These are phyloP conservation scores for Grosmannia penicillata DNA, from an alignment of 2,329 filamentous ascomycete species.

Conservation along the genomic window DNA sequence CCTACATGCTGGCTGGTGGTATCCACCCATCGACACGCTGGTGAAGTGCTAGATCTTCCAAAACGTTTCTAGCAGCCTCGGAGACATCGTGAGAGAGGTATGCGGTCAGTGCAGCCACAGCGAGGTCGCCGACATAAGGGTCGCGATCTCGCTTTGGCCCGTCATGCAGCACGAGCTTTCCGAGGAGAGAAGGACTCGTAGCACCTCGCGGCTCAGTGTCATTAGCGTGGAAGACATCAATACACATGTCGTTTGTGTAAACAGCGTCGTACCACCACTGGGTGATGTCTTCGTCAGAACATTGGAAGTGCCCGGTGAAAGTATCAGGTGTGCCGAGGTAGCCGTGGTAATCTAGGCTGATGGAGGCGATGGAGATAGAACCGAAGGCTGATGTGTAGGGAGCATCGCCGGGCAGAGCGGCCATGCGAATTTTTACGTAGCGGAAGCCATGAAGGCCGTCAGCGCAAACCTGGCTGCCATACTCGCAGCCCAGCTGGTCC, in stretches of 20 bases:
- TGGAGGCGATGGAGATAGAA: constrained; percentile 24
- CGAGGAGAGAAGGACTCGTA: constrained; percentile 24
- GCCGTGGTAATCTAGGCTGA: constrained; percentile 27
- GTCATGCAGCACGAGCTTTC: constrained; percentile 31
- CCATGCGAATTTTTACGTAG: constrained; percentile 32
- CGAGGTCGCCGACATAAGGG: constrained; percentile 37
- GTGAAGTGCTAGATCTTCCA: constrained; percentile 32
- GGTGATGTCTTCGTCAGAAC: constrained; percentile 31
- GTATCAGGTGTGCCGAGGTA: constrained; percentile 32
- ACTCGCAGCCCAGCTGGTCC: constrained; percentile 27
- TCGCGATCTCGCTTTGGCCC: constrained; percentile 37
- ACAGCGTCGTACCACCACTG: constrained; percentile 39
- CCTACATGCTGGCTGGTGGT: constrained; percentile 35
- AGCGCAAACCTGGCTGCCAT: constrained; percentile 27
- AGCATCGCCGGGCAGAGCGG: constrained; percentile 25
- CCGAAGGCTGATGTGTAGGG: constrained; percentile 28
- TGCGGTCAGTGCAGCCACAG: constrained; percentile 30
- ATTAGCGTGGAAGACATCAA: constrained; percentile 28
- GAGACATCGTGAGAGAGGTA: constrained; percentile 30
- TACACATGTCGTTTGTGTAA: constrained; percentile 35
- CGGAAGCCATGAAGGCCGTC: constrained; percentile 39
- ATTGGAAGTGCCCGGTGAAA: constrained; percentile 36
- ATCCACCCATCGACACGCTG: constrained; percentile 37
- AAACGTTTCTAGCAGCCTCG: constrained; percentile 27
- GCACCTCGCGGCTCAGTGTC: constrained; percentile 33